These are phyloP conservation scores for Kockovaella imperatae DNA, from an alignment of 768 basidiomycete genomes.

Conservation along the genomic window DNA sequence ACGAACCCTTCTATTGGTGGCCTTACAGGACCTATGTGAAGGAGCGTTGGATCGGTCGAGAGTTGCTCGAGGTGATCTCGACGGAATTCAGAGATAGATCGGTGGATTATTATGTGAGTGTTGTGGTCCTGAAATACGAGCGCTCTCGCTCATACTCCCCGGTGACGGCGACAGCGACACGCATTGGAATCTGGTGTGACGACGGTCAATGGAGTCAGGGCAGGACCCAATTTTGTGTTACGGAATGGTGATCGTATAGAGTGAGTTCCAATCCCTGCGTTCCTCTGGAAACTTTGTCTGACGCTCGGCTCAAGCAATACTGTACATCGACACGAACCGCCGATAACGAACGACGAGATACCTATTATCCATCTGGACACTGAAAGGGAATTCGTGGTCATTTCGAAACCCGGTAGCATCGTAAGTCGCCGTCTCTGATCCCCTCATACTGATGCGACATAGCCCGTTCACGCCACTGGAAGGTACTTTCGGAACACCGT, in stretches of 20 bases:
- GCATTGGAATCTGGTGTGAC: conserved; percentile 90
- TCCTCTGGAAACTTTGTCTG: neutral
- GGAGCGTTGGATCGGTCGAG: conserved; percentile 76
- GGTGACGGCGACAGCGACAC: conserved; percentile 49
- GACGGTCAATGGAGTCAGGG: conserved; percentile 83
- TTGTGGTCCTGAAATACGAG: neutral
- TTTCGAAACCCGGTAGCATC: conserved; percentile 94
- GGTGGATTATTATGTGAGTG: conserved; percentile 88
- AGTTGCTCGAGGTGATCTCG: conserved; percentile 81
- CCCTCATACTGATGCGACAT: conserved; percentile 2
- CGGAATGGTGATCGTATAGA: conserved; percentile 83
- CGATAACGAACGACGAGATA: conserved; percentile 75
- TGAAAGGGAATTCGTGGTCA: conserved; percentile 75
- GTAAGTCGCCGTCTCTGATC: conserved; percentile 52
- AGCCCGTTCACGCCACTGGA: conserved; percentile 90
- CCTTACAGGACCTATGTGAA: conserved; percentile 88
- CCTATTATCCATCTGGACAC: conserved; percentile 69
- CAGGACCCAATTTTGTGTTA: conserved; percentile 68
- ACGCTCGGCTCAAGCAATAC: conserved; percentile 57
- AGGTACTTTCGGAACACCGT: conserved; percentile 83
- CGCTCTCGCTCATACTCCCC: neutral
- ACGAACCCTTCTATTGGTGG: conserved; percentile 83
- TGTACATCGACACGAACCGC: conserved; percentile 94
- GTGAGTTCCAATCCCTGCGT: conserved; percentile 49
- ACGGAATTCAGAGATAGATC: conserved; percentile 90